Evolutionary conservation across 2,329 filamentous ascomycete genomes (phyloP).

Genomic region (Myriosclerotinia scirpicola): DNA sequence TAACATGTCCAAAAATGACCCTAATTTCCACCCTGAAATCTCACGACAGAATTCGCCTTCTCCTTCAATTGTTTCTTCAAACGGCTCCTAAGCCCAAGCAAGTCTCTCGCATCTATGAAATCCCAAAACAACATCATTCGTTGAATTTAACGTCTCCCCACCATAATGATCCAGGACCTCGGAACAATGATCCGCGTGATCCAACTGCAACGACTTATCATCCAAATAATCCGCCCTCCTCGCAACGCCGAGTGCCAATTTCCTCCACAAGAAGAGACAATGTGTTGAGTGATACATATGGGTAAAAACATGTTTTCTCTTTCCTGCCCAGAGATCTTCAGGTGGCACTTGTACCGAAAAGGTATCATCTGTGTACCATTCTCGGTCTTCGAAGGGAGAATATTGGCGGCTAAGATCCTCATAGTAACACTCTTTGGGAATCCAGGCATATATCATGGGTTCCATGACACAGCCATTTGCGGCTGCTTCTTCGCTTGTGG

Average conservation of each 20-base stretch:
- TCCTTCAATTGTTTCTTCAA: too few species aligned
- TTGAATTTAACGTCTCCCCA: slow-evolving; percentile 8
- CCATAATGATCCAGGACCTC: slow-evolving; percentile 16
- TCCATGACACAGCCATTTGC: background rate
- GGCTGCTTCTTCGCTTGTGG: slow-evolving; percentile 8
- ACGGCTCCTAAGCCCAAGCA: background rate
- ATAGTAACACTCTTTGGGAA: slow-evolving; percentile 13
- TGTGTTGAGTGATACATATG: slow-evolving; percentile 14
- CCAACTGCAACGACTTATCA: slow-evolving; percentile 7
- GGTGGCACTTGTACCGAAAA: background rate
- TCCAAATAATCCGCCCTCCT: slow-evolving; percentile 13
- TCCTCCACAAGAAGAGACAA: slow-evolving; percentile 16
- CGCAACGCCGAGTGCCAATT: background rate
- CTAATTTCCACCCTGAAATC: background rate
- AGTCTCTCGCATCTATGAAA: slow-evolving; percentile 16
- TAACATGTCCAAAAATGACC: too few species aligned
- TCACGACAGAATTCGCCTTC: background rate
- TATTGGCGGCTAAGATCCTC: slow-evolving; percentile 5
- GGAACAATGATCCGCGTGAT: slow-evolving; percentile 17
- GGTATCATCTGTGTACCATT: slow-evolving; percentile 3
- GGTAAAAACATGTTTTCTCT: slow-evolving; percentile 1
- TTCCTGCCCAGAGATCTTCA: slow-evolving; percentile 11
- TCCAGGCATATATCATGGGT: slow-evolving; percentile 2
- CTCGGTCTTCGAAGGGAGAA: slow-evolving; percentile 9
- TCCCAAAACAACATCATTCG: slow-evolving; percentile 13